Conservation (phyloP, 441 rosid species). For the Mallotus repandus region DNA sequence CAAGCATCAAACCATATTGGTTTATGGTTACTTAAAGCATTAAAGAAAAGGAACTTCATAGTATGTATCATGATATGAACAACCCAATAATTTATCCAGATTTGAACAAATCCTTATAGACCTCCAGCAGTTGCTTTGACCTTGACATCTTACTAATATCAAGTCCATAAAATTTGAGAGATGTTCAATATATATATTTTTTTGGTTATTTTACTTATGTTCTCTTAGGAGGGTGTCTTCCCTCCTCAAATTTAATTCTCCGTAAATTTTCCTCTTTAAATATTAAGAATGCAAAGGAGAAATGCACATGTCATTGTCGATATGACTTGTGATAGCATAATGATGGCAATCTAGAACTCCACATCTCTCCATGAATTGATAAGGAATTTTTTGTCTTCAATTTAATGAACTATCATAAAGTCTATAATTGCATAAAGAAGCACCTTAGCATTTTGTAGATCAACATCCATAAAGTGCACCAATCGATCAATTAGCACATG, state of each 20-base stretch:
- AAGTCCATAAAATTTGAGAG: neutral
- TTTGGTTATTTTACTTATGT: neutral
- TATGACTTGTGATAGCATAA: neutral
- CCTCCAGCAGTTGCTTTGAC: neutral
- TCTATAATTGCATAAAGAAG: slow-evolving; percentile 16
- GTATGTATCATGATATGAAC: neutral
- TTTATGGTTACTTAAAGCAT: neutral
- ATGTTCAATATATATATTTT: neutral
- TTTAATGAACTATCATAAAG: neutral
- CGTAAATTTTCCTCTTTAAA: neutral
- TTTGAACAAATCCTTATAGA: neutral
- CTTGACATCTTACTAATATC: neutral
- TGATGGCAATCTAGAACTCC: neutral
- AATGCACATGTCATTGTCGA: neutral
- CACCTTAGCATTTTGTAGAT: slow-evolving; percentile 84
- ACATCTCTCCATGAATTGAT: neutral
- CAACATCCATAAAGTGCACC: slow-evolving; percentile 60
- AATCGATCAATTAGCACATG: slow-evolving; percentile 75
- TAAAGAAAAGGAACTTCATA: neutral
- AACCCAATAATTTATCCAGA: neutral
- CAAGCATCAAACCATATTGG: neutral
- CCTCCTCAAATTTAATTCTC: neutral
- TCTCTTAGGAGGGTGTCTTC: neutral
- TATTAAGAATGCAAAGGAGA: neutral
- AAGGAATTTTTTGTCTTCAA: neutral